These are phyloP conservation scores for Fusarium buharicum DNA, from an alignment of 2,329 filamentous ascomycete species.

Conservation along the genomic window DNA sequence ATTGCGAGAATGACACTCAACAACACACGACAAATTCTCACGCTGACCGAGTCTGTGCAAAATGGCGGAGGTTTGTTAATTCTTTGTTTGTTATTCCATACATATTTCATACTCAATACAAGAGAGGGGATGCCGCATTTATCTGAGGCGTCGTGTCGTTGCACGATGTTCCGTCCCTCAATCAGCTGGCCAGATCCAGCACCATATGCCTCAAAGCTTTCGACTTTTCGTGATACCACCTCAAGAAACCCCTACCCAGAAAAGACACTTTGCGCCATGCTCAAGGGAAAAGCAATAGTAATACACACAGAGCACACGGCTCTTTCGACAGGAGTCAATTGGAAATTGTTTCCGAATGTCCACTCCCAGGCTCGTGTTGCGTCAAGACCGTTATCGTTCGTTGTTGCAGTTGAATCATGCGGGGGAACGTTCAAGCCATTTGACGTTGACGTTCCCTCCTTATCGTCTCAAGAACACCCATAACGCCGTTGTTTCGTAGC, in stretches of 20 bases:
- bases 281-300: slow-evolving; percentile 46
- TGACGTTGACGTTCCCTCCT: slow-evolving; percentile 57
- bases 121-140: slow-evolving; percentile 55
- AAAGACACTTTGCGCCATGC: slow-evolving; percentile 51
- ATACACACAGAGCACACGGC: slow-evolving; percentile 48
- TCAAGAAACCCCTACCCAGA: slow-evolving; percentile 36
- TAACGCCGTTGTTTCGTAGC: slow-evolving; percentile 67
- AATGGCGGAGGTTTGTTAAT: background rate
- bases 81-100: slow-evolving; percentile 36
- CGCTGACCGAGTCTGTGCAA: background rate
- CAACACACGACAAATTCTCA: background rate
- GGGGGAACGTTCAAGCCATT: slow-evolving; percentile 34
- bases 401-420: slow-evolving; percentile 42
- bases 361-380: slow-evolving; percentile 29
- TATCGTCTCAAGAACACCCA: slow-evolving; percentile 67
- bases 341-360: slow-evolving; percentile 19
- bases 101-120: slow-evolving; percentile 46
- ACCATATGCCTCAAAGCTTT: slow-evolving; percentile 16
- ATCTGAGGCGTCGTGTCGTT: slow-evolving; percentile 44
- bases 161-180: slow-evolving; percentile 37
- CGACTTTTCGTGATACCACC: slow-evolving; percentile 19
- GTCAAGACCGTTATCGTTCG: slow-evolving; percentile 37
- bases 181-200: slow-evolving; percentile 20
- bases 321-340: slow-evolving; percentile 20
- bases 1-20: background rate